Conservation (phyloP, 345 rosid species). For the Populus ilicifolia region DNA sequence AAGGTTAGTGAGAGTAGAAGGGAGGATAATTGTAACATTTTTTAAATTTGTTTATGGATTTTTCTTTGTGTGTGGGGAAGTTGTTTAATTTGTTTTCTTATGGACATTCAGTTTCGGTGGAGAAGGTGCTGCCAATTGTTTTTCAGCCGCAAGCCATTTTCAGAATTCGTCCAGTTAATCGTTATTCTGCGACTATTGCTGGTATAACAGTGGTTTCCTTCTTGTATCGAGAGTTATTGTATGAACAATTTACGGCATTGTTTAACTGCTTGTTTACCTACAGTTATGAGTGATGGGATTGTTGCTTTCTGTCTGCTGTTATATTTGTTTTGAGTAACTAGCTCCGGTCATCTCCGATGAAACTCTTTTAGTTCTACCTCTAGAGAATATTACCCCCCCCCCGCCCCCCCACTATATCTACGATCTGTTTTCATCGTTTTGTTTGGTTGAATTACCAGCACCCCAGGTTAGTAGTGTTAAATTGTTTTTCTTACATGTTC, state of each 20-base stretch:
- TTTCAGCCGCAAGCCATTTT: constrained; percentile 97
- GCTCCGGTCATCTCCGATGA: neutral
- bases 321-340: neutral
- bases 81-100: neutral
- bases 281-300: neutral
- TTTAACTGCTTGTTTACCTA: neutral
- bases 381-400: neutral
- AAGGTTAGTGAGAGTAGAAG: constrained; percentile 36
- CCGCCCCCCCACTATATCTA: neutral
- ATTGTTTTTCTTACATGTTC: constrained; percentile 7
- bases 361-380: neutral
- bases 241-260: neutral
- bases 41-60: neutral
- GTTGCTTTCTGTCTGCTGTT: neutral
- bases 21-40: neutral
- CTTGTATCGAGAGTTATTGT: neutral
- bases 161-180: constrained; percentile 80
- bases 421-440: neutral
- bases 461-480: neutral
- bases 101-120: constrained; percentile 74
- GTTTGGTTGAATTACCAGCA: neutral
- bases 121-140: constrained; percentile 80
- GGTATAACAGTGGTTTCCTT: constrained; percentile 41
- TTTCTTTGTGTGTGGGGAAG: constrained; percentile 1
- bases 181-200: constrained; percentile 84